Evolutionary conservation across 257 asterid genomes (phyloP), one percentile per base, ranked within the genome.

Genomic region (Rubia yunnanensis): DNA sequence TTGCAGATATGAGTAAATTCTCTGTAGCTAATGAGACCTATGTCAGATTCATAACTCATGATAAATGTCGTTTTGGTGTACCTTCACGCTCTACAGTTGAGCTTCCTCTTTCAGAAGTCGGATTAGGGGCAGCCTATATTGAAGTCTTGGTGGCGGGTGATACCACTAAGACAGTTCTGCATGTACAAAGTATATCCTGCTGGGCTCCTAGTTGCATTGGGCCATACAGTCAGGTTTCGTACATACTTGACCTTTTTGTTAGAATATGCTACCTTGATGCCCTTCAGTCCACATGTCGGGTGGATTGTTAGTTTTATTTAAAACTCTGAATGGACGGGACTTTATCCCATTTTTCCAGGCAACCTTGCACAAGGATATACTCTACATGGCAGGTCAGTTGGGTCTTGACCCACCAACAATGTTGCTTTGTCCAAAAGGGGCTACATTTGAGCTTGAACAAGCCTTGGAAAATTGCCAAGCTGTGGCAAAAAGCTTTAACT

Each of bases 151-250:
- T 86, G 68, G 85, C 97, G 54, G 77, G 59, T 31, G 95, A 87
- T 80, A 72, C 73, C 58, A 70, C 77, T 41, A 92, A 92, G 81
- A 87, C 80, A 63, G 99, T 92, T 72, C 82, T 92, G 83, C 99
- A 92, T 67, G 97, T 92, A 41, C 99, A 92, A 63, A 92, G 99
- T 77, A 86, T 92, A 70, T 92, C 99, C 44, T 82, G 85, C 82
- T 89, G 99, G 99, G 99, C 99, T 72, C 99, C 97, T 69, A 89
- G 99, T 71, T 92, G 99, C 73, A 92, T 92, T 49, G 99, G 99
- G 76, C 97, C 99, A 26, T 92, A 92, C 79, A 92, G 97, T 77
- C 99, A 92, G 98, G 98, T 92, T 70, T 67, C 10, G 57, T 63
- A 30, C 20, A 18, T 5, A 14, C 13, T 44, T 18, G n/a, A 10